Conservation (phyloP, 352 stramenopile genomes). For the Phytophthora sansomeana region DNA sequence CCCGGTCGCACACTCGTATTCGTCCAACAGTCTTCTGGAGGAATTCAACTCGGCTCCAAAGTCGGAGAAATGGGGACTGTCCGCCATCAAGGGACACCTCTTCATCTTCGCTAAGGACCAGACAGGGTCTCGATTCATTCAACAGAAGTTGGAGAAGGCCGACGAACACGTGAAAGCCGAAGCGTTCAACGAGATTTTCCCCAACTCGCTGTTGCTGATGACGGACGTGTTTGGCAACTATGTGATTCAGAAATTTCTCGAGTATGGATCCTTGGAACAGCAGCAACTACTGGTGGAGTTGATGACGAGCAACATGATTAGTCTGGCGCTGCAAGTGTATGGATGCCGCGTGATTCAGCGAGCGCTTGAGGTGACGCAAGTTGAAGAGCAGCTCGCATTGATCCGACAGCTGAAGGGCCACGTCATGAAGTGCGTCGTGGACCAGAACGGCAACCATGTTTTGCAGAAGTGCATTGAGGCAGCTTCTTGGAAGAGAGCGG, state of each 20-base stretch:
- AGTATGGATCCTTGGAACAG: conserved; percentile 92
- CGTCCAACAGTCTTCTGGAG: conserved; percentile 76
- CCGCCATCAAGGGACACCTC: conserved; percentile 84
- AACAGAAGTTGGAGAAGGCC: conserved; percentile 89
- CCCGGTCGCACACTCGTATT: conserved; percentile 69
- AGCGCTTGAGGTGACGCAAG: conserved; percentile 78
- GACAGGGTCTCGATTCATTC: conserved; percentile 87
- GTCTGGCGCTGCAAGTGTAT: conserved; percentile 96
- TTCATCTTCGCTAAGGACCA: conserved; percentile 90
- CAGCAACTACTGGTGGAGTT: conserved; percentile 84
- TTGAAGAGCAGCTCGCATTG: conserved; percentile 77
- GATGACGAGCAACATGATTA: conserved; percentile 95
- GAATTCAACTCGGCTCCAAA: conserved; percentile 80
- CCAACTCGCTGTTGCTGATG: conserved; percentile 85
- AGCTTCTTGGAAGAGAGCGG: conserved; percentile 61
- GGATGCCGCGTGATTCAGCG: conserved; percentile 98
- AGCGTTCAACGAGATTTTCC: conserved; percentile 87
- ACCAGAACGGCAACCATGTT: conserved; percentile 99
- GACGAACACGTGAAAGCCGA: conserved; percentile 74
- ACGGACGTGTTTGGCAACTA: conserved; percentile 99
- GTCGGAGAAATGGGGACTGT: conserved; percentile 85
- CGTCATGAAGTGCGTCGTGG: conserved; percentile 94
- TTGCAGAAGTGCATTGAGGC: conserved; percentile 99
- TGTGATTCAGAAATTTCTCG: conserved; percentile 98
- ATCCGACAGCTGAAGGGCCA: conserved; percentile 85